Base-by-base conservation (phyloP, 192 early-diverging fungal genomes). In the Coemansia umbellata region DNA sequence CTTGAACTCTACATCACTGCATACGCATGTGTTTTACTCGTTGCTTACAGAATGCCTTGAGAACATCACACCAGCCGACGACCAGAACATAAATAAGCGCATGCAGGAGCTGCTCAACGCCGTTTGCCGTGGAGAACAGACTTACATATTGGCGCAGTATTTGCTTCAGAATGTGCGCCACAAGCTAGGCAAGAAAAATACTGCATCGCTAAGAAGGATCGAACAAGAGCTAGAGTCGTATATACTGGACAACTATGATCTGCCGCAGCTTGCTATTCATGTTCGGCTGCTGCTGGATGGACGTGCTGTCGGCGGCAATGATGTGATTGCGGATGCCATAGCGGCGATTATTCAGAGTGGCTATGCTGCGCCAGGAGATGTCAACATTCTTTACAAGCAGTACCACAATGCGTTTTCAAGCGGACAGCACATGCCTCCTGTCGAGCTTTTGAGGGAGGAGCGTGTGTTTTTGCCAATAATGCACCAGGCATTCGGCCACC, bases 11-110 rank as follows among this genome's bases (percentile, higher is more conserved):
- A 84, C 87, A 8, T 81, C 86, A 21, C 76, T 83, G 15, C 82
- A 83, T 66, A 70, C 86, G 1, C 69, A 79, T 11, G 81, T 90
- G 17, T 90, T 83, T 45, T 83, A 82, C 45, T 66, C 74, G 30
- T 78, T 90, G 18, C 51, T 90, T 23, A 49, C 75, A 28, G 83
- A 84, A 37, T 80, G 82, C 17, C 49, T 90, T n/a, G 67, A 83
- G 41, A 79, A 78, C 2, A 33, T 90, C n/a, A 39, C 80, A 24
- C 64, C 73, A 17, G 75, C 76, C 5, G 77, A 84, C 51, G 86
- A 85, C 45, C 67, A 80, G 33, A 79, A 77, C 32, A 53, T 87
- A 21, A 57, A 79, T 15, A 64, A 80, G 41, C 55, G 60, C 37
- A 55, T 90, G n/a, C 69, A 76, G 8, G 80, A 83, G 55, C 61